Base-by-base conservation (phyloP, 208 protist species). In the Crithidia fasciculata region DNA sequence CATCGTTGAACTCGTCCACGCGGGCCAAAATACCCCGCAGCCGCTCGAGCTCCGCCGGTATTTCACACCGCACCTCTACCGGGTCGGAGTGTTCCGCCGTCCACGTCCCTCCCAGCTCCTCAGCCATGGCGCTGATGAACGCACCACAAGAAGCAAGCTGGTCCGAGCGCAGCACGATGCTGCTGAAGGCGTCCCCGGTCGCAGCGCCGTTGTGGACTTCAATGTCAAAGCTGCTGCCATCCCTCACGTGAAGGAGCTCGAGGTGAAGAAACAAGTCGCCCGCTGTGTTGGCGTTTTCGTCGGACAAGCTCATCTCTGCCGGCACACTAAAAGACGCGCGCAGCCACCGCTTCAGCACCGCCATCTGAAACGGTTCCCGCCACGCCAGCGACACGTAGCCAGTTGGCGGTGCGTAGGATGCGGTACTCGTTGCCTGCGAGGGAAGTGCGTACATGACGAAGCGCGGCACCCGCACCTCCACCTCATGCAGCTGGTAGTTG, bases 1-100 rank as follows among this genome's bases (percentile, higher is more conserved):
- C 84, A 19, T 75, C 80, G 76, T 97, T 97, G 74, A 91, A 89
- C 53, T 92, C 91, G 10, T 96, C 88, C n/a, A 98, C 90, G 45
- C 81, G 54, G 44, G 84, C 54, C 55, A 98, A 65, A n/a, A 95
- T 72, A 0, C 70, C 53, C 15, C 79, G 70, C 47, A 97, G 83
- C 13, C 74, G 59, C 54, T 78, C 55, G 41, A 95, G 61, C 67
- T 97, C 94, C 6, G 75, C 59, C 5, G 95, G 89, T 65, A 98
- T 98, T 28, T 92, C 78, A 76, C 95, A 93, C 2, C 64, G 40
- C 19, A 80, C 73, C 37, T 64, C 62, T 0, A 72, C 60, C 0
- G 84, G 87, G 9, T 64, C 59, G 5, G 64, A 55, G 12, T 53
- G 53, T 43, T 53, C 44, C 40, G 83, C 74, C 59, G 82, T 72